Evolutionary conservation across 306 rosid genomes (phyloP).

Genomic region (Inga leiocalycina): DNA sequence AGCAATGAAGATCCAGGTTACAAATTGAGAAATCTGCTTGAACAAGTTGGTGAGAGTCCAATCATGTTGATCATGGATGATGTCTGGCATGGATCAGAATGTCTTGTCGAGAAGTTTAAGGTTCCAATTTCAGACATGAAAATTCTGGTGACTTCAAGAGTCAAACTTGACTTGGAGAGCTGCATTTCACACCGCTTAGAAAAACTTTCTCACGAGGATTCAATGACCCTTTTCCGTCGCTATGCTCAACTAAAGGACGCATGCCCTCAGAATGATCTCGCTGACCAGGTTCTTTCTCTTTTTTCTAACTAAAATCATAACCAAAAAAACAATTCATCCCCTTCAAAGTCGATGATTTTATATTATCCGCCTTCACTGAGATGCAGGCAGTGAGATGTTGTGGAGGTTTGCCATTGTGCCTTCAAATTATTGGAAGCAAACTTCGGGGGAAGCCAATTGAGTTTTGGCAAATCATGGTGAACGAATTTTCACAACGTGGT

Average conservation of each 20-base stretch:
- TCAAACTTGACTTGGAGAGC: conserved; percentile 44
- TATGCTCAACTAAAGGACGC: conserved; percentile 40
- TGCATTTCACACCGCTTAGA: conserved; percentile 32
- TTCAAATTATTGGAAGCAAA: conserved; percentile 53
- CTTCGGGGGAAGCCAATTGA: conserved; percentile 47
- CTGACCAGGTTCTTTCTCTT: conserved; percentile 42
- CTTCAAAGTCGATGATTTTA: conserved; percentile 10
- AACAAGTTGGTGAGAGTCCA: conserved; percentile 27
- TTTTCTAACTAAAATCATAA: neutral
- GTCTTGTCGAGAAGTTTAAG: conserved; percentile 45
- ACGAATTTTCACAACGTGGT: conserved; percentile 37
- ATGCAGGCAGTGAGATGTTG: conserved; percentile 62
- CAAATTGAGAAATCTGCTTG: conserved; percentile 41
- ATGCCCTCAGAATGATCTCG: conserved; percentile 28
- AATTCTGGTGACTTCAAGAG: conserved; percentile 77
- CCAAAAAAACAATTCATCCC: neutral
- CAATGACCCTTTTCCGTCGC: conserved; percentile 56
- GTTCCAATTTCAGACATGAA: conserved; percentile 45
- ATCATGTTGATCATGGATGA: conserved; percentile 67
- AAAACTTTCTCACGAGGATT: conserved; percentile 39
- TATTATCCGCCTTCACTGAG: conserved; percentile 9
- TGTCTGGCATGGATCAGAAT: conserved; percentile 60
- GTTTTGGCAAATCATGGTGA: conserved; percentile 47
- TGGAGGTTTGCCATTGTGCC: conserved; percentile 62
- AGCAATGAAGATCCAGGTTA: conserved; percentile 44